phyloP scores from a whole-genome alignment of 257 asterid species.

The Echites panduratus region DNA sequence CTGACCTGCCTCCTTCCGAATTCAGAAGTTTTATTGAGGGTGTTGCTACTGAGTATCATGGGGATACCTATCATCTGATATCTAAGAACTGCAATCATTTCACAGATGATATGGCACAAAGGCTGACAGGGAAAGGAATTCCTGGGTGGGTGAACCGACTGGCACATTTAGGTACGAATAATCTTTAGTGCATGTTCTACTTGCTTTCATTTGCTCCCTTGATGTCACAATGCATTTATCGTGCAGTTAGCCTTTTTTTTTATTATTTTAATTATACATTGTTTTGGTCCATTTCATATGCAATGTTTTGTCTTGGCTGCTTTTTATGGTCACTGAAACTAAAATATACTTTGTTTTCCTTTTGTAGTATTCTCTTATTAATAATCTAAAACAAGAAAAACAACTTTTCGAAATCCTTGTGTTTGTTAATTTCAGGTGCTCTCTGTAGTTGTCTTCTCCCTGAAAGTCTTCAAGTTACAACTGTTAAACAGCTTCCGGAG shows the following conservation, averaged over 20 bases:
- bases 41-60: slow-evolving; percentile 50
- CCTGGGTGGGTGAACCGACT: slow-evolving; percentile 56
- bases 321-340: background rate
- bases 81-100: slow-evolving; percentile 51
- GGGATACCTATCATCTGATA: slow-evolving; percentile 49
- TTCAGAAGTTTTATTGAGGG: slow-evolving; percentile 39
- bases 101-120: slow-evolving; percentile 39
- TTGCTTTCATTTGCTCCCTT: background rate
- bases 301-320: background rate
- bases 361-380: background rate
- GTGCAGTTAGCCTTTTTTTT: background rate
- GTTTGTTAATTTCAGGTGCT: slow-evolving; percentile 33
- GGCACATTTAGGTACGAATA: slow-evolving; percentile 32
- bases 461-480: slow-evolving; percentile 47
- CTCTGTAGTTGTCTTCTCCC: slow-evolving; percentile 53
- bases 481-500: slow-evolving; percentile 51
- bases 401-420: background rate
- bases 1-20: slow-evolving; percentile 30
- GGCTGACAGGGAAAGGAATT: slow-evolving; percentile 41
- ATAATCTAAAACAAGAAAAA: background rate
- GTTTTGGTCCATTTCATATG: background rate
- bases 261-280: background rate
- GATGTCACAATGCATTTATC: background rate
- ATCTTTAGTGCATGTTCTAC: background rate
- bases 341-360: background rate